phyloP scores from a whole-genome alignment of 163 green algal species.

The Scenedesmus sp. region DNA sequence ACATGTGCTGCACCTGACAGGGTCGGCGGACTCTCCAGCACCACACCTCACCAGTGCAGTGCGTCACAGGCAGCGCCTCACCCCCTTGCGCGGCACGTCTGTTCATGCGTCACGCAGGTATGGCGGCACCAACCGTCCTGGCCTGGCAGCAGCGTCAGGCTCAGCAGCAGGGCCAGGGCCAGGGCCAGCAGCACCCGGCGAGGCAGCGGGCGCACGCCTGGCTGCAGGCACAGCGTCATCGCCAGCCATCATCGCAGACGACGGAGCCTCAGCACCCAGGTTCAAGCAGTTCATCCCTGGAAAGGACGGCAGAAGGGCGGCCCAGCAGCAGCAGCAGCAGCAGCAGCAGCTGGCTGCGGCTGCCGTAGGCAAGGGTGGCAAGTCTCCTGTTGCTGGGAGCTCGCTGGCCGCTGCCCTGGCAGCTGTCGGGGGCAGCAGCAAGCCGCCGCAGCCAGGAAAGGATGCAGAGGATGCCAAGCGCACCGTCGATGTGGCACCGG shows the following conservation, averaged over 20 bases:
- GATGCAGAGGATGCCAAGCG: slow-evolving; percentile 17
- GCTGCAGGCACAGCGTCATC: neutral
- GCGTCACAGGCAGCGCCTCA: no score
- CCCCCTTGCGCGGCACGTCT: neutral
- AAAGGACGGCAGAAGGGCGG: slow-evolving; percentile 31
- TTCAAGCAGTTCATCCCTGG: slow-evolving; percentile 48
- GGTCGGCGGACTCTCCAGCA: no score
- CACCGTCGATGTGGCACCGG: slow-evolving; percentile 35
- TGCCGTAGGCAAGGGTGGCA: neutral
- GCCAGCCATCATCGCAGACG: slow-evolving; percentile 13
- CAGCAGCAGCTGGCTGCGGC: slow-evolving; percentile 8
- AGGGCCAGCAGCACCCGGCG: slow-evolving; percentile 45
- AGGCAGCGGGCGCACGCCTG: slow-evolving; percentile 34
- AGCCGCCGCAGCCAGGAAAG: neutral
- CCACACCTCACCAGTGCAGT: no score
- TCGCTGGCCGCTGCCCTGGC: neutral
- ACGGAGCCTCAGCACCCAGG: slow-evolving; percentile 37
- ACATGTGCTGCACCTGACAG: no score
- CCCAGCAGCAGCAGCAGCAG: slow-evolving; percentile 50
- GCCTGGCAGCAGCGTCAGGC: slow-evolving; percentile 15
- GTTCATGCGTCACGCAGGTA: neutral
- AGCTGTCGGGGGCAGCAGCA: neutral
- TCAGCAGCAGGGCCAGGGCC: neutral
- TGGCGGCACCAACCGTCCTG: slow-evolving; percentile 43
- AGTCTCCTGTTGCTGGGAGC: neutral